Evolutionary conservation across 2,329 filamentous ascomycete species (phyloP).

Genomic region (Neonectria hederae): DNA sequence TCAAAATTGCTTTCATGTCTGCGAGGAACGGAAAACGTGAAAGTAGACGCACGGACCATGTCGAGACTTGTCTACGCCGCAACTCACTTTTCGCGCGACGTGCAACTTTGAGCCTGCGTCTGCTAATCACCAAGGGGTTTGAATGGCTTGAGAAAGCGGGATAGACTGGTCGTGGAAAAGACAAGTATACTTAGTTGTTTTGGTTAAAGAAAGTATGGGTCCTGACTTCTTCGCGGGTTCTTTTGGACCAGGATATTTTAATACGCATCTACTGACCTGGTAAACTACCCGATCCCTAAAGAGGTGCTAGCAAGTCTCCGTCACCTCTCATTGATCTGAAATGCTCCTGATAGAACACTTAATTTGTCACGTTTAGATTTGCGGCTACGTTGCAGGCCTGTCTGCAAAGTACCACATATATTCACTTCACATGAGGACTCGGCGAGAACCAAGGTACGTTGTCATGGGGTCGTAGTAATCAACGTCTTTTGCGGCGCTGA

Average conservation of each 20-base stretch:
- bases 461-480: neutral
- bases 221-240: neutral
- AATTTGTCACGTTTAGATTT: neutral
- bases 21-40: constrained; percentile 33
- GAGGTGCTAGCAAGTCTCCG: neutral
- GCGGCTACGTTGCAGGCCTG: neutral
- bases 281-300: no score
- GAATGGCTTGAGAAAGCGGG: no score
- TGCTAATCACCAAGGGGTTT: no score
- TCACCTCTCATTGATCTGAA: neutral
- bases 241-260: neutral
- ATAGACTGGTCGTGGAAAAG: neutral
- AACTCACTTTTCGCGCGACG: neutral
- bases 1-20: constrained; percentile 31
- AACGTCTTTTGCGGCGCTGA: constrained; percentile 43
- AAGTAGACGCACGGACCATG: constrained; percentile 34
- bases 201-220: neutral
- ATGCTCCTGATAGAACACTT: neutral
- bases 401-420: no score
- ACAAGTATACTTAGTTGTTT: neutral
- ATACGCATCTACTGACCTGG: neutral
- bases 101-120: neutral
- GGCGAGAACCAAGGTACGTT: neutral
- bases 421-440: neutral
- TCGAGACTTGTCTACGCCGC: neutral